Evolutionary conservation across 2,329 filamentous ascomycete species (phyloP), one percentile per base, ranked within the genome.

Genomic region (Neonectria faginata): DNA sequence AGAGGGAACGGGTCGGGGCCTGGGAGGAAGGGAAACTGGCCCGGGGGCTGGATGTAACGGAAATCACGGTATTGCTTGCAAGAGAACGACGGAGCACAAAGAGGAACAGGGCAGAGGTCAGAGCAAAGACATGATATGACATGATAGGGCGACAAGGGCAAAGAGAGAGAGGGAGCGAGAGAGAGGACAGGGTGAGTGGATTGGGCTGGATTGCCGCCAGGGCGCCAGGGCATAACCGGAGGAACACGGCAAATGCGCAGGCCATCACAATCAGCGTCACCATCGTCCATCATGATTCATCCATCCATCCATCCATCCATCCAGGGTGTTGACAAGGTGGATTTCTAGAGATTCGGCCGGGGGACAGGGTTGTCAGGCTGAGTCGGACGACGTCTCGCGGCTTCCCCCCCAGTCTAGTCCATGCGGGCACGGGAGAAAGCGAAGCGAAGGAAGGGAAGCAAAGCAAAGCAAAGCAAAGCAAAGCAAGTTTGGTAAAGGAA

Each of bases 41-140:
- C 29, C 36, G 33, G 25, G 33, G 42, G 39, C 25, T 42, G 48
- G 42, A 39, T 50, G 57, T 33, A 53, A 53, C 57, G 48, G 48
- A 36, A 39, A 59, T 53, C 47, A 53, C 48, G 48, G 48, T 53
- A 59, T 59, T 59, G 53, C 57, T 50, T 59, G 57, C 57, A 59
- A 48, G 48, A 59, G 48, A 25, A 25, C 25, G 39, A 41, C 33
- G 36, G 47, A 31, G 29, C 42, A 52, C 39, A 36, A 12, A 42
- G 36, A 39, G 36, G 36, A 39, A 39, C 36, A 39, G 36, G 36
- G 36, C 14, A 39, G 36, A 39, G 36, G 14, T 5, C 33, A 36
- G 14, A 14, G 33, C 33, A 36, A 12, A 25, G 25, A 25, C 25
- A 25, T 25, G 33, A 36, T 36, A 36, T 12, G 33, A 14, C 12